These are phyloP conservation scores for Ceratocystis smalleyi DNA, from an alignment of 2,329 filamentous ascomycete species.

Conservation along the genomic window DNA sequence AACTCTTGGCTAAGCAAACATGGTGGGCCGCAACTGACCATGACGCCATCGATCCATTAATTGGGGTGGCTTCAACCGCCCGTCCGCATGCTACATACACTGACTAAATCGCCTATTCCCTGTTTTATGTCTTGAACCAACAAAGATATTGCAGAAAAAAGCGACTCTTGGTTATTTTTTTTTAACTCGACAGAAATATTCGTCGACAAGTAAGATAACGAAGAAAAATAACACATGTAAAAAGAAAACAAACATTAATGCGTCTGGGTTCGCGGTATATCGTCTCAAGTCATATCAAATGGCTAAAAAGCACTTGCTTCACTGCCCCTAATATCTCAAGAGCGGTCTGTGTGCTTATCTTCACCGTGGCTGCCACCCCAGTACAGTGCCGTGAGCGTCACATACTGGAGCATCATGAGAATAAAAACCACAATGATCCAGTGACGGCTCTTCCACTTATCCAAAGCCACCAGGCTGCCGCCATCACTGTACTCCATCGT, in stretches of 20 bases:
- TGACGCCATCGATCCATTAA: neutral
- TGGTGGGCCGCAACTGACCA: neutral
- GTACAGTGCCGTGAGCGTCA: slow-evolving; percentile 5
- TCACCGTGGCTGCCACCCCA: neutral
- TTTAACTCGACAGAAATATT: neutral
- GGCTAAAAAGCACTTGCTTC: neutral
- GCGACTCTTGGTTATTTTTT: neutral
- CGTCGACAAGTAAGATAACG: neutral
- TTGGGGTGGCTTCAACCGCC: neutral
- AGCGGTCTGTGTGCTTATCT: neutral
- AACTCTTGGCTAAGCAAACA: neutral
- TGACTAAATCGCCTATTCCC: too few species aligned
- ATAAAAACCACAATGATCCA: slow-evolving; percentile 2
- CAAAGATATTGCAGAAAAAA: neutral
- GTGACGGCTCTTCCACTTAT: slow-evolving; percentile 7
- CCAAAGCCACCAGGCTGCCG: neutral
- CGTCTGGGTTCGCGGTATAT: slow-evolving; percentile 4
- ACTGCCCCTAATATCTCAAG: neutral
- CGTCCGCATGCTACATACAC: too few species aligned
- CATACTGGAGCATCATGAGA: slow-evolving; percentile 6
- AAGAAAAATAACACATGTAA: neutral
- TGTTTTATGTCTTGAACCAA: too few species aligned
- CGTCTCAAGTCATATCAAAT: neutral
- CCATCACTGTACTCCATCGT: neutral
- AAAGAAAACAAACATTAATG: neutral